Conservation (phyloP, 2,329 filamentous ascomycete species). For the Phialemonium atrogriseum region DNA sequence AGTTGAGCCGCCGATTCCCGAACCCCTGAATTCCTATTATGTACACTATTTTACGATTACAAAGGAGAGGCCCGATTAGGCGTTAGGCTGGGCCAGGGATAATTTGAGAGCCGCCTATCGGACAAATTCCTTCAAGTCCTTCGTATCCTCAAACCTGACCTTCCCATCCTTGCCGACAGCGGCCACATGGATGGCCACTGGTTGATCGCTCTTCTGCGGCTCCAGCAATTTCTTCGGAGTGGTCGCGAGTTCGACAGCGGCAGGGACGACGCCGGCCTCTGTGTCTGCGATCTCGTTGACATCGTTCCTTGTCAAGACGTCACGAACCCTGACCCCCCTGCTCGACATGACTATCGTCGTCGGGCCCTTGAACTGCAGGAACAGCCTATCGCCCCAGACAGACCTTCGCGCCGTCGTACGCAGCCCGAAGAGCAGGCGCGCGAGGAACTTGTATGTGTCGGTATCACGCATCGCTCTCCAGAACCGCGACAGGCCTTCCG, state of each 20-base stretch:
- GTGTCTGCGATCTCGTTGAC: slow-evolving; percentile 85
- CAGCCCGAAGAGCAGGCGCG: slow-evolving; percentile 56
- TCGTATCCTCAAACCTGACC: slow-evolving; percentile 55
- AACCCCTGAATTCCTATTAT: too few species aligned
- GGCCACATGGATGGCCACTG: slow-evolving; percentile 45
- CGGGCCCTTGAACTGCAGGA: slow-evolving; percentile 83
- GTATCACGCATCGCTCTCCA: slow-evolving; percentile 65
- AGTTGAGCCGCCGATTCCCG: too few species aligned
- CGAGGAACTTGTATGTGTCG: slow-evolving; percentile 61
- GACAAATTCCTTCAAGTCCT: slow-evolving; percentile 48
- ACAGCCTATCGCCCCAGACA: slow-evolving; percentile 90
- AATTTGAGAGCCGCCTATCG: too few species aligned
- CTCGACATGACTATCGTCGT: slow-evolving; percentile 82
- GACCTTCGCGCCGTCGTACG: slow-evolving; percentile 72
- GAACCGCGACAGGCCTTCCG: slow-evolving; percentile 55
- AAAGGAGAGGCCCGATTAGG: too few species aligned
- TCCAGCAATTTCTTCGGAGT: slow-evolving; percentile 24
- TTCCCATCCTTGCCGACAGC: slow-evolving; percentile 53
- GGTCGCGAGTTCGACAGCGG: slow-evolving; percentile 42
- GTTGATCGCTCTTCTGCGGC: slow-evolving; percentile 18
- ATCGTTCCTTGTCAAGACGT: slow-evolving; percentile 68
- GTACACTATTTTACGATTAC: too few species aligned
- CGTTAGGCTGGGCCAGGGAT: too few species aligned
- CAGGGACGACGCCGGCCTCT: slow-evolving; percentile 61
- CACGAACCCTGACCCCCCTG: slow-evolving; percentile 68